Percentiles rank a stretch among this genome's conserved stretches.
These are phyloP conservation scores for Ogataea angusta DNA, from an alignment of 805 yeast genomes.

Conservation along the genomic window DNA sequence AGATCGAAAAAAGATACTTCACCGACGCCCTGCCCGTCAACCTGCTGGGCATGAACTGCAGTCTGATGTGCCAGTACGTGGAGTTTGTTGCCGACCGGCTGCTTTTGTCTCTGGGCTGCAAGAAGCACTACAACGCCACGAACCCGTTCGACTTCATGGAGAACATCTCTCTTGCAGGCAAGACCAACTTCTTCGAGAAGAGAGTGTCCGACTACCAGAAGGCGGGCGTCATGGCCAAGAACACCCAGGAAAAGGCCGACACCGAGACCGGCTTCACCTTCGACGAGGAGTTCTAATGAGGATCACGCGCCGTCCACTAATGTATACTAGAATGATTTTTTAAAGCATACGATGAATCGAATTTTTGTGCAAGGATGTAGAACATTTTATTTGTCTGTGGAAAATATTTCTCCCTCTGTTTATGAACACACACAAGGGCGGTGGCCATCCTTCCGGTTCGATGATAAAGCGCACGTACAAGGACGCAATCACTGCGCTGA, in stretches of 20 bases:
- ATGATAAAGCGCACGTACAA: constrained; percentile 33
- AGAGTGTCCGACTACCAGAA: constrained; percentile 98
- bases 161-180: constrained; percentile 96
- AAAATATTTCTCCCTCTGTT: constrained; percentile 5
- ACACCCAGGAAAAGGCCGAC: constrained; percentile 37
- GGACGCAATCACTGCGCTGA: constrained; percentile 83
- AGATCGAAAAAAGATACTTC: constrained; percentile 89
- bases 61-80: constrained; percentile 95
- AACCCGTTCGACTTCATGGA: constrained; percentile 99
- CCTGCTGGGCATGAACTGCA: constrained; percentile 90
- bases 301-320: constrained; percentile 6
- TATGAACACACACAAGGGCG: constrained; percentile 3
- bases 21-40: constrained; percentile 93
- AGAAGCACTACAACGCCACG: constrained; percentile 79
- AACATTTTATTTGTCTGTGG: background rate
- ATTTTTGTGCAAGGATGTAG: constrained; percentile 6
- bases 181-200: constrained; percentile 98
- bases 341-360: background rate
- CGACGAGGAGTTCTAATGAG: constrained; percentile 84
- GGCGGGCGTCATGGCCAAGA: constrained; percentile 96
- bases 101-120: constrained; percentile 85
- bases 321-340: constrained; percentile 14
- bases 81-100: constrained; percentile 97
- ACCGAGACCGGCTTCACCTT: constrained; percentile 64
- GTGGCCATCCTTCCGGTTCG: background rate